phyloP scores from a whole-genome alignment of 2,329 filamentous ascomycete genomes.

The Grosmannia huntii region DNA sequence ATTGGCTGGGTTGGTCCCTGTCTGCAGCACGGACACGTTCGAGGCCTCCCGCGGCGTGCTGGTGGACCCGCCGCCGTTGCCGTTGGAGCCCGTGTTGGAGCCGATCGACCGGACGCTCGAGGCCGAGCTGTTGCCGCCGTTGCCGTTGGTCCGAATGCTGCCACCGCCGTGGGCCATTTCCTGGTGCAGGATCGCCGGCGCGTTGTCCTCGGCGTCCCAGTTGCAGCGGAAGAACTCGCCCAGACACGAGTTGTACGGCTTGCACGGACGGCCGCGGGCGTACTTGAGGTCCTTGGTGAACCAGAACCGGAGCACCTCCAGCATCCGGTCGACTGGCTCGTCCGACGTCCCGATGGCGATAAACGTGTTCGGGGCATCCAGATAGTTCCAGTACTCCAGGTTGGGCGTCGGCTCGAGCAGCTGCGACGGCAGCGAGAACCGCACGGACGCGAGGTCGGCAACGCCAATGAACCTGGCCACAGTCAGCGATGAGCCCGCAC shows the following conservation, averaged over 20 bases:
- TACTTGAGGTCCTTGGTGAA: slow-evolving; percentile 99
- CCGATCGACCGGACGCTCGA: slow-evolving; percentile 32
- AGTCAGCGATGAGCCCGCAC: background rate
- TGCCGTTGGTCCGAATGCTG: background rate
- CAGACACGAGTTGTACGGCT: slow-evolving; percentile 93
- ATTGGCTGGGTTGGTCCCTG: slow-evolving; percentile 27
- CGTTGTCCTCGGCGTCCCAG: slow-evolving; percentile 80
- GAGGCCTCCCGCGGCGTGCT: slow-evolving; percentile 22
- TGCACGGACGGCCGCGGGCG: slow-evolving; percentile 95
- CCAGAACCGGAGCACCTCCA: slow-evolving; percentile 92
- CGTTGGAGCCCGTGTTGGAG: slow-evolving; percentile 9
- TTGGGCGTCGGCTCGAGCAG: slow-evolving; percentile 93
- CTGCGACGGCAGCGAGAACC: slow-evolving; percentile 91
- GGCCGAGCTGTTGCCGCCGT: slow-evolving; percentile 24
- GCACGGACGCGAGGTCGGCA: slow-evolving; percentile 84
- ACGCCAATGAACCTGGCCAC: slow-evolving; percentile 77
- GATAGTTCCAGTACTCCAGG: slow-evolving; percentile 97
- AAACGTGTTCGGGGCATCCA: slow-evolving; percentile 90
- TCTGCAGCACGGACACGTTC: slow-evolving; percentile 37
- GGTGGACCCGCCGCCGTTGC: slow-evolving; percentile 17
- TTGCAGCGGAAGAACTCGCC: slow-evolving; percentile 98
- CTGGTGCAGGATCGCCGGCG: slow-evolving; percentile 48
- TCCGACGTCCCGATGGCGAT: slow-evolving; percentile 74
- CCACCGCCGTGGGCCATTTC: slow-evolving; percentile 18
- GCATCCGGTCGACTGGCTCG: slow-evolving; percentile 82